phyloP scores from a whole-genome alignment of 192 early-diverging fungal genomes.

The Backusella tarrabulga region DNA sequence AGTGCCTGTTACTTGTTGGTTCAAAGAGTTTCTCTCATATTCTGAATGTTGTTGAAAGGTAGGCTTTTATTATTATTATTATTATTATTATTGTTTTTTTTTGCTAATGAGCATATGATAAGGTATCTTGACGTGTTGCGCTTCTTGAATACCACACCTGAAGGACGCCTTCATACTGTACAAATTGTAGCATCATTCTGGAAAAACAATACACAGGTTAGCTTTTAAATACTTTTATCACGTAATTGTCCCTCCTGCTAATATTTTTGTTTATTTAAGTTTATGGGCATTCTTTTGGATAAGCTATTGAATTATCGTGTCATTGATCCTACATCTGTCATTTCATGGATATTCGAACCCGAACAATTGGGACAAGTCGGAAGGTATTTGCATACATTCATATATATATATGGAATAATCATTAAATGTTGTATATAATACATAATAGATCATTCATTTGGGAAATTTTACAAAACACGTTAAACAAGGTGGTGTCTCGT shows the following conservation, averaged over 20 bases:
- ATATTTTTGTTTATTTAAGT: conserved; percentile 40
- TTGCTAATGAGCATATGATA: not conserved
- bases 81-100: not conserved
- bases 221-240: not conserved
- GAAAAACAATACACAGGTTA: conserved; percentile 75
- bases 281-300: conserved; percentile 89
- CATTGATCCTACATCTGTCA: conserved; percentile 78
- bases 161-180: conserved; percentile 73
- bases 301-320: conserved; percentile 96
- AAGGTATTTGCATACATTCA: conserved; percentile 14
- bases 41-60: conserved; percentile 89
- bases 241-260: not conserved
- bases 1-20: conserved; percentile 84
- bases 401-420: too few species aligned
- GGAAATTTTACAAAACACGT: conserved; percentile 83
- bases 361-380: conserved; percentile 44
- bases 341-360: conserved; percentile 75
- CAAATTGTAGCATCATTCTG: conserved; percentile 83
- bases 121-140: conserved; percentile 68
- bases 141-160: conserved; percentile 53
- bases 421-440: too few species aligned
- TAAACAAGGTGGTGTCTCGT: conserved; percentile 84
- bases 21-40: conserved; percentile 94
- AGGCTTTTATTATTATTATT: conserved; percentile 11
- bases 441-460: conserved; percentile 66